Evolutionary conservation across 23 red algal genomes (phyloP), one percentile per base, ranked within the genome.

Genomic region (Chondrus crispus): DNA sequence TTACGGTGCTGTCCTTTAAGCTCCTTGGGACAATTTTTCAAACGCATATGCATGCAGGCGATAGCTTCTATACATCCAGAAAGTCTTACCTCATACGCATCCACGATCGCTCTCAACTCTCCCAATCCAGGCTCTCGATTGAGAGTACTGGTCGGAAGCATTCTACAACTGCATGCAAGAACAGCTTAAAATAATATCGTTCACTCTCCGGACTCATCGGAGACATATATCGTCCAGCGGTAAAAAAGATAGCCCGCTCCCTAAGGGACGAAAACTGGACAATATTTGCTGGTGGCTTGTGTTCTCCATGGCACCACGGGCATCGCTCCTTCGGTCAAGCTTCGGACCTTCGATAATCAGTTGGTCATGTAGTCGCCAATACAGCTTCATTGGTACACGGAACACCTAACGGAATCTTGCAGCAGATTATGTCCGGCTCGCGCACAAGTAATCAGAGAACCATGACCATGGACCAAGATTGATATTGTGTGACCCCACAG

Each of bases 1-100:
- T 69, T 85, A 26, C 22, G 24, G 52, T 68, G 69, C 47, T 85
- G 54, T 9, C 81, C 54, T 69, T 85, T 85, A 11, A 51, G n/a
- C 12, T n/a, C 16, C 12, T 26, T 14, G 18, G 74, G 41, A 30
- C 74, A 80, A 14, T 46, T 46, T 12, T 80, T 80, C 19, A 13
- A 51, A 14, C 13, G 14, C 10, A 80, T 46, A 19, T 80, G 12
- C 19, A 48, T 46, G 44, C 37, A 48, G 30, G 49, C 74, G 49
- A 80, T 16, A 36, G 11, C n/a, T 13, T 30, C 41, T 10, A 46
- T 46, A 80, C 74, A 80, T 14, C 74, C 74, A 10, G 41, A 12
- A 30, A 80, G 30, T 12, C 46, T 39, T 11, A 12, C 11, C 28
- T 13, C 66, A 16, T 14, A 72, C 66, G 12, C 28, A 72, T 26